These are phyloP conservation scores for Juncus effusus DNA, from an alignment of 176 grass and related monocot genomes.

Conservation along the genomic window DNA sequence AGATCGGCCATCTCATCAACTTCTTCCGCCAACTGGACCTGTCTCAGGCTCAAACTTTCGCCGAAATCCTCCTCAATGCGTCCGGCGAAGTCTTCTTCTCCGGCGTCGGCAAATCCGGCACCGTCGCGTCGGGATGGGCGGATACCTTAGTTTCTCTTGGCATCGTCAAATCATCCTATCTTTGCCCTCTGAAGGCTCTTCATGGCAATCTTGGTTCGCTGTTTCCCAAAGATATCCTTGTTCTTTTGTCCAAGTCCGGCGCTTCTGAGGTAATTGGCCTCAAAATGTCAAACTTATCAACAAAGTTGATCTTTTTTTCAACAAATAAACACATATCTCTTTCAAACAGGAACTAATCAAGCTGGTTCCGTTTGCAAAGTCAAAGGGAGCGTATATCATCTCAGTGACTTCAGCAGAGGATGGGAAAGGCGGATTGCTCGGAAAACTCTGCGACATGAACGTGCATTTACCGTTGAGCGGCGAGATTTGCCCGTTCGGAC, in stretches of 20 bases:
- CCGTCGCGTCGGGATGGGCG: constrained; percentile 63
- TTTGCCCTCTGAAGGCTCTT: constrained; percentile 68
- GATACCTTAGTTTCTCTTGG: constrained; percentile 80
- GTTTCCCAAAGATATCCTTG: constrained; percentile 62
- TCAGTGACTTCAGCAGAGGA: constrained; percentile 58
- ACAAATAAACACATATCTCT: too few species aligned
- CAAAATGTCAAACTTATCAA: too few species aligned
- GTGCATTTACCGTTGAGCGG: constrained; percentile 75
- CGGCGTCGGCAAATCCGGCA: constrained; percentile 81
- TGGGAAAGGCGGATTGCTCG: constrained; percentile 42
- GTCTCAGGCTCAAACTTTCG: constrained; percentile 52
- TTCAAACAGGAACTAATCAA: constrained; percentile 46
- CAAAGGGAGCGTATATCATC: constrained; percentile 66
- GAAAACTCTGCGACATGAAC: constrained; percentile 59
- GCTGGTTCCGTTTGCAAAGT: constrained; percentile 66
- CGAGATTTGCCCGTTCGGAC: constrained; percentile 75
- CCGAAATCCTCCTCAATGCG: constrained; percentile 59
- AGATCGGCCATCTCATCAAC: constrained; percentile 58
- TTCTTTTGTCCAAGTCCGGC: constrained; percentile 84
- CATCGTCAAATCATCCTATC: constrained; percentile 53
- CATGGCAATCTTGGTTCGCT: constrained; percentile 70
- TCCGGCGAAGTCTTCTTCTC: constrained; percentile 78
- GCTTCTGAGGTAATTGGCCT: constrained; percentile 37
- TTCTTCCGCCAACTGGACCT: constrained; percentile 82
- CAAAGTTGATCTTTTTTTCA: too few species aligned